Percentiles rank a stretch among this genome's conserved stretches.
Conservation (phyloP, 352 stramenopile genomes). For the Phytopythium ostracodes region DNA sequence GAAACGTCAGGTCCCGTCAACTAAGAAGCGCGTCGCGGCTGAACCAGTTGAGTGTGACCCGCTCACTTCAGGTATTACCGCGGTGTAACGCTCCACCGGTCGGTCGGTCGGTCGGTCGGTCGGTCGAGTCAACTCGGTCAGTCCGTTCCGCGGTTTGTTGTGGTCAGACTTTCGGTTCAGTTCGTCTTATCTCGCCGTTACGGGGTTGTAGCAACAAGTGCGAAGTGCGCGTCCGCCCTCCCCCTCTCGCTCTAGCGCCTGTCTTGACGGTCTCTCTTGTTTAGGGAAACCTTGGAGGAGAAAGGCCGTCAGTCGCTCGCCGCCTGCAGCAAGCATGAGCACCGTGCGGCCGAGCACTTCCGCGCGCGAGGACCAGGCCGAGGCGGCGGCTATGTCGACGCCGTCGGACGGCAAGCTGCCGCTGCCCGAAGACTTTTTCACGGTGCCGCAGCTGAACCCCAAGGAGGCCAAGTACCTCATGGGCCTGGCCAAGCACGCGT, state of each 20-base stretch:
- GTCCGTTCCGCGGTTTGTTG: not conserved
- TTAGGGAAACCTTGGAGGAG: not conserved
- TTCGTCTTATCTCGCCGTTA: not conserved
- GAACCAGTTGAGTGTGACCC: not conserved
- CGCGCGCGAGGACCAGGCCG: not conserved
- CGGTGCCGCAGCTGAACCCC: slow-evolving; percentile 42
- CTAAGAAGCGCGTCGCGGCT: not conserved
- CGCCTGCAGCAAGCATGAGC: not conserved
- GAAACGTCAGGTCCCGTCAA: no score
- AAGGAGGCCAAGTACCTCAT: slow-evolving; percentile 72
- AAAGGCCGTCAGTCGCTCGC: not conserved
- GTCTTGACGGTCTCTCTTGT: not conserved
- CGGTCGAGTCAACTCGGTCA: not conserved
- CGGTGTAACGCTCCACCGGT: not conserved
- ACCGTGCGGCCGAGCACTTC: not conserved
- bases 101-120: no score
- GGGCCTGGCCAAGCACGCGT: slow-evolving; percentile 67
- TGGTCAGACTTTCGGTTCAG: not conserved
- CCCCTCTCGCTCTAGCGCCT: not conserved
- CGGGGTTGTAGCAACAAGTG: no score
- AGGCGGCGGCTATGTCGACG: not conserved
- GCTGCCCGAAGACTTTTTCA: slow-evolving; percentile 68
- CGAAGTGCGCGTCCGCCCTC: no score
- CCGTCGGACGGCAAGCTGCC: slow-evolving; percentile 35
- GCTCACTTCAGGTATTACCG: not conserved